Evolutionary conservation across 306 rosid genomes (phyloP), one percentile per base, ranked within the genome.

Genomic region (Chamaecrista fasciculata): DNA sequence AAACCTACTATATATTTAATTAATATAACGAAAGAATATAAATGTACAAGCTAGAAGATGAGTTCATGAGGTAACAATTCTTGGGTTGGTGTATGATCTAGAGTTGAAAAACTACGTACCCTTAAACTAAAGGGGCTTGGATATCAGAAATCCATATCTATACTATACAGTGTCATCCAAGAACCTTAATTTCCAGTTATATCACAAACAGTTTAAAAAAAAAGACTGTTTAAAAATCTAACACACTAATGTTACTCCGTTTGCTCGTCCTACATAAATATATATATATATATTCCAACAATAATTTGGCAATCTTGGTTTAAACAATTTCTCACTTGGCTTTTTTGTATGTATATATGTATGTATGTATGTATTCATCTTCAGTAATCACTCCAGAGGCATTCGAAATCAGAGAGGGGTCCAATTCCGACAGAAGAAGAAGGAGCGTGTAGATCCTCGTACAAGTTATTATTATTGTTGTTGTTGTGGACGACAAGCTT

Each of bases 301-400:
- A n/a, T n/a, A 43, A 70, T 49, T 63, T 53, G 61, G 71, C 83
- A 46, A 80, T 66, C 70, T 70, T 40, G 78, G 37, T 46, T 39
- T 62, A n/a, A n/a, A n/a, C 9, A 19, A 6, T 44, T 5, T 25
- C 69, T n/a, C 39, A 3, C 1, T 12, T 0, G 31, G 16, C n/a
- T n/a, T n/a, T n/a, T n/a, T n/a, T n/a, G n/a, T n/a, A n/a, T n/a
- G n/a, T n/a, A n/a, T n/a, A n/a, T n/a, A n/a, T n/a, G n/a, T n/a
- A n/a, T n/a, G n/a, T n/a, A n/a, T n/a, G n/a, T n/a, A n/a, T n/a
- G n/a, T n/a, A n/a, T n/a, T n/a, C n/a, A n/a, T 8, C 14, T 39
- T 77, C 82, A 82, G 78, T 59, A 85, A 65, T 77, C 77, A 34
- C 71, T 89, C 96, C 96, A 90, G 14, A 89, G 53, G 78, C 76